Conservation (phyloP, 495 filamentous ascomycete species). For the Hypoxylon fragiforme region DNA sequence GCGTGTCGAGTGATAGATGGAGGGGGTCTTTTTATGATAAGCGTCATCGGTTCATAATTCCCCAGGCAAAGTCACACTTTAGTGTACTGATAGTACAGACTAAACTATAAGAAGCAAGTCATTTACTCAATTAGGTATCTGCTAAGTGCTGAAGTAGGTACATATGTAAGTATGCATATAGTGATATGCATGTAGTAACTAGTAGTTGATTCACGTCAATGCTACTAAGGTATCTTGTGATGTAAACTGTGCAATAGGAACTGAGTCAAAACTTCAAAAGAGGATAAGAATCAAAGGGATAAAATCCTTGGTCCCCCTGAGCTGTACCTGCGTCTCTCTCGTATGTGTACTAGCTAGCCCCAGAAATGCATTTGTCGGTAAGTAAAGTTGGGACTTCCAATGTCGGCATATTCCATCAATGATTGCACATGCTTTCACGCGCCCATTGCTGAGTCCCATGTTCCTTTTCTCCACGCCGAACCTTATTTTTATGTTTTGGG, state of each 20-base stretch:
- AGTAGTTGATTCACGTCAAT: too few species aligned
- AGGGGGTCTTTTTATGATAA: constrained; percentile 26
- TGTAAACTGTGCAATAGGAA: too few species aligned
- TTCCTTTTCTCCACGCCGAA: background rate
- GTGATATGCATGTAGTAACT: too few species aligned
- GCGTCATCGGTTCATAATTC: constrained; percentile 34
- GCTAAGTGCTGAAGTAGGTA: too few species aligned
- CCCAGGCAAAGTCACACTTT: too few species aligned
- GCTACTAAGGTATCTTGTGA: too few species aligned
- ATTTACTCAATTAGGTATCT: too few species aligned
- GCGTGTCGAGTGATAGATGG: constrained; percentile 31
- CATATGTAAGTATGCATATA: too few species aligned
- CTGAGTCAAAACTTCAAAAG: too few species aligned
- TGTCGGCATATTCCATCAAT: too few species aligned
- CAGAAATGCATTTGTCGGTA: constrained; percentile 10
- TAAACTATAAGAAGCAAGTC: constrained; percentile 21
- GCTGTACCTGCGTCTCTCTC: constrained; percentile 24
- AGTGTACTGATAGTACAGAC: background rate
- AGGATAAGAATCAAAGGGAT: constrained; percentile 29
- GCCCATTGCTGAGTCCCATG: background rate
- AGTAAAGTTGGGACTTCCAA: too few species aligned
- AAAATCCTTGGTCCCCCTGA: constrained; percentile 13
- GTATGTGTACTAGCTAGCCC: background rate
- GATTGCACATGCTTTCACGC: background rate
- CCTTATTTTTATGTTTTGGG: background rate